phyloP scores from a whole-genome alignment of 768 basidiomycete genomes.

The Termitomyces sp. region DNA sequence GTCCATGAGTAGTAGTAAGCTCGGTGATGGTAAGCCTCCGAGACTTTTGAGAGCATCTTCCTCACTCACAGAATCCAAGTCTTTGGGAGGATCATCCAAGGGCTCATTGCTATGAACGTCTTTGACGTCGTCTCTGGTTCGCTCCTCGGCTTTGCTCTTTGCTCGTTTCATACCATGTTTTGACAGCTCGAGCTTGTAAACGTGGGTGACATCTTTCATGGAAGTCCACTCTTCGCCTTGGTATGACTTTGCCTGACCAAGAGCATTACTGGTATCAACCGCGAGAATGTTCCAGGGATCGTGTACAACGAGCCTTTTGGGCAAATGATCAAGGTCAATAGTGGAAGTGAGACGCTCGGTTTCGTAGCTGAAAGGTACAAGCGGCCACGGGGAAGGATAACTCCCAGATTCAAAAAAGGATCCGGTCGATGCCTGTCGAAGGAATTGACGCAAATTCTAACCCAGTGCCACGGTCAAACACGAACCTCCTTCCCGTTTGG shows the following conservation, averaged over 20 bases:
- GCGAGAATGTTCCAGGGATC: conserved; percentile 36
- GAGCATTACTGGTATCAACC: conserved; percentile 6
- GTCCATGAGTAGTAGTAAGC: conserved; percentile 12
- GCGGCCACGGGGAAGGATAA: conserved; percentile 40
- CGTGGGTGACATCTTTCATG: conserved; percentile 25
- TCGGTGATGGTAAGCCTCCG: no score
- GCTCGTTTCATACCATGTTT: conserved; percentile 1
- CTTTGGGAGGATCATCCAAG: neutral
- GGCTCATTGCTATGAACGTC: neutral
- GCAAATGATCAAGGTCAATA: conserved; percentile 25
- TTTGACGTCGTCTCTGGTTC: neutral
- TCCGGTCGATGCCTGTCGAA: conserved; percentile 11
- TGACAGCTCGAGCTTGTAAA: conserved; percentile 26
- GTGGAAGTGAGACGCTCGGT: conserved; percentile 19
- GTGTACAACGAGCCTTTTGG: conserved; percentile 38
- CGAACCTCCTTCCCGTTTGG: conserved; percentile 1
- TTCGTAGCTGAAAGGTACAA: conserved; percentile 30
- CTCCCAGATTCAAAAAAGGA: conserved; percentile 27
- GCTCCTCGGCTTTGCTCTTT: neutral
- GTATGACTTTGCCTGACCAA: neutral
- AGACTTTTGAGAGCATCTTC: conserved; percentile 1
- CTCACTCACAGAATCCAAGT: neutral
- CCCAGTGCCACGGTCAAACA: neutral
- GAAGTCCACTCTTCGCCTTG: conserved; percentile 21
- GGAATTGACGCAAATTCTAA: neutral